Evolutionary conservation across 805 yeast genomes (phyloP), one percentile per base, ranked within the genome.

Genomic region (Cyberlindnera lachancei): DNA sequence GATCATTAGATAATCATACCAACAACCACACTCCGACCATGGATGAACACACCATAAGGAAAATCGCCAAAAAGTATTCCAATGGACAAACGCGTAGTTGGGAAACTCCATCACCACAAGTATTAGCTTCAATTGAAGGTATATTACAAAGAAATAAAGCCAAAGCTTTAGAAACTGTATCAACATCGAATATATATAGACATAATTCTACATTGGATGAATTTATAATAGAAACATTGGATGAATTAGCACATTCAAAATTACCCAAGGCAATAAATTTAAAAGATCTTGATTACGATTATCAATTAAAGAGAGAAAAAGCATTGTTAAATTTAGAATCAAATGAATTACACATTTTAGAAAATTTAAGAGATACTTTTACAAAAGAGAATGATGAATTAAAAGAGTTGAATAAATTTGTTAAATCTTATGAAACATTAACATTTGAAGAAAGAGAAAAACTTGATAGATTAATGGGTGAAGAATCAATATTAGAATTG

Each of bases 251-350:
- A 1, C 36, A 31, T 22, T 23, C 44, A 3, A 38, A 33, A 20
- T 27, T 50, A 5, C 55, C 55, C 4, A 31, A 24, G 23, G 27
- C 27, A 2, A 11, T 39, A 12, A 32, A 40, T 18, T 23, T 21
- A 2, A 20, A 34, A 5, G 53, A 50, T 25, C 39, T 40, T 18
- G 42, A 48, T 27, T 25, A 38, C 15, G 51, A 44, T 27, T 42
- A 40, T 27, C 52, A 45, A 22, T 10, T 36, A 7, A 40, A 40
- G 25, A 45, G 47, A 15, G 26, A 41, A 13, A 20, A 27, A 7
- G 46, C 36, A 17, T 16, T 48, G 9, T 31, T 40, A 17, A 40
- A 37, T 20, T 14, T 45, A 5, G 33, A 37, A 6, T 37, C 48
- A 4, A 44, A 40, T 27, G 53, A 50, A 22, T 7, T 38, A 15